Base-by-base conservation (phyloP, 306 rosid genomes). In the Quercus dentata region DNA sequence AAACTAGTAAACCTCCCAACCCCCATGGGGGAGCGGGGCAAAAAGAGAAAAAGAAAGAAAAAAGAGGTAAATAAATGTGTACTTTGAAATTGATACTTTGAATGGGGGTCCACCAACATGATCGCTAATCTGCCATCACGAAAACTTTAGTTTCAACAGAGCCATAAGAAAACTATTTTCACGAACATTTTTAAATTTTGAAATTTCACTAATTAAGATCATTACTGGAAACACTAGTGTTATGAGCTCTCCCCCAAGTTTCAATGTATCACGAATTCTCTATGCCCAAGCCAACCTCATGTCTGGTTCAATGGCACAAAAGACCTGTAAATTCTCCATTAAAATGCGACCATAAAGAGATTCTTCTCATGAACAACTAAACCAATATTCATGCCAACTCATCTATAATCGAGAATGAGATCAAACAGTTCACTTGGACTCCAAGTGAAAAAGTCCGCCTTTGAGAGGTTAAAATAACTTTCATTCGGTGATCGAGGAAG, bases 201-300 rank as follows among this genome's bases (percentile, higher is more conserved):
- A 23, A 23, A 23, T 23, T 23, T 23, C 23, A 23, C 23, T 23
- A 44, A 44, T 44, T 44, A 44, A 68, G 67, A 18, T 19, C 6
- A 73, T 57, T 86, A 86, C 78, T 0, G 86, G 89, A 74, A 86
- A 86, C 78, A 83, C 83, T 4, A 86, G 83, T 1, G 85, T 86
- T 69, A 83, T 76, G 76, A 86, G 86, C 78, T 86, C 89, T 21
- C 89, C 89, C 33, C 80, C 81, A 28, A 80, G 82, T 76, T 61
- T 83, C 70, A 83, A 74, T 55, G 76, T 49, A 64, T 71, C 76
- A 14, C 30, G 58, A 21, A 86, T 77, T 77, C 52, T 74, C 56
- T 33, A 72, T 21, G 86, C 89, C 86, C 86, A 86, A 2, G 72
- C 84, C 14, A 28, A 71, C 71, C 89, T 83, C 84, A 72, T 67